These are phyloP conservation scores for Miscanthus lutarioriparius DNA, from an alignment of 176 grass and related monocot genomes.

Conservation along the genomic window DNA sequence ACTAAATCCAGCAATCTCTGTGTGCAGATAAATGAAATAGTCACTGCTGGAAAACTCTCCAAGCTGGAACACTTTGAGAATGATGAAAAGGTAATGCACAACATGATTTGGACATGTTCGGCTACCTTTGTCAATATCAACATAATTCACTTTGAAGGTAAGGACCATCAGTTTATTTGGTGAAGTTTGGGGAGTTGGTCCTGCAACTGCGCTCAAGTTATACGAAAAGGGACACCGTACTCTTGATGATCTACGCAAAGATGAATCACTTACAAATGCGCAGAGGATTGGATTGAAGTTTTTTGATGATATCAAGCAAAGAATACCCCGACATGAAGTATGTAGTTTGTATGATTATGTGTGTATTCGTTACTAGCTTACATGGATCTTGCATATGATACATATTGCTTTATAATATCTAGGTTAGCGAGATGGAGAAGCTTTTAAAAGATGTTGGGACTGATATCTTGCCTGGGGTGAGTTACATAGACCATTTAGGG, in stretches of 20 bases:
- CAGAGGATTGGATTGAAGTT: slow-evolving; percentile 82
- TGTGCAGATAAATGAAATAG: slow-evolving; percentile 94
- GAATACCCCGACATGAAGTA: slow-evolving; percentile 83
- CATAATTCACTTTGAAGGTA: slow-evolving; percentile 52
- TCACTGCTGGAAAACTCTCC: slow-evolving; percentile 87
- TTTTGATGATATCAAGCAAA: slow-evolving; percentile 92
- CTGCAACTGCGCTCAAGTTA: slow-evolving; percentile 88
- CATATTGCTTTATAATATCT: slow-evolving; percentile 35
- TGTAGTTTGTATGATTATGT: slow-evolving; percentile 13
- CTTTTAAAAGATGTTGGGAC: slow-evolving; percentile 72
- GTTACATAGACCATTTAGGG: slow-evolving; percentile 29
- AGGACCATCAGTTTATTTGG: slow-evolving; percentile 78
- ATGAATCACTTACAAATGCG: slow-evolving; percentile 70
- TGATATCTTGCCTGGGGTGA: slow-evolving; percentile 79
- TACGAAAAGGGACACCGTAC: slow-evolving; percentile 94
- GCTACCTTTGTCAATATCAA: slow-evolving; percentile 15
- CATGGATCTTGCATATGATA: slow-evolving; percentile 1
- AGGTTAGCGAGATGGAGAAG: slow-evolving; percentile 90
- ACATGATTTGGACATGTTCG: slow-evolving; percentile 16
- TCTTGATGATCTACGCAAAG: slow-evolving; percentile 80
- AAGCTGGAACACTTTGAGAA: slow-evolving; percentile 96
- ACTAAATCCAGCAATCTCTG: background rate
- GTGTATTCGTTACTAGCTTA: background rate
- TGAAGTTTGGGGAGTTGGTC: slow-evolving; percentile 97
- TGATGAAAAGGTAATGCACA: slow-evolving; percentile 80